phyloP scores from a whole-genome alignment of 345 rosid genomes.

The Linum lewisii region DNA sequence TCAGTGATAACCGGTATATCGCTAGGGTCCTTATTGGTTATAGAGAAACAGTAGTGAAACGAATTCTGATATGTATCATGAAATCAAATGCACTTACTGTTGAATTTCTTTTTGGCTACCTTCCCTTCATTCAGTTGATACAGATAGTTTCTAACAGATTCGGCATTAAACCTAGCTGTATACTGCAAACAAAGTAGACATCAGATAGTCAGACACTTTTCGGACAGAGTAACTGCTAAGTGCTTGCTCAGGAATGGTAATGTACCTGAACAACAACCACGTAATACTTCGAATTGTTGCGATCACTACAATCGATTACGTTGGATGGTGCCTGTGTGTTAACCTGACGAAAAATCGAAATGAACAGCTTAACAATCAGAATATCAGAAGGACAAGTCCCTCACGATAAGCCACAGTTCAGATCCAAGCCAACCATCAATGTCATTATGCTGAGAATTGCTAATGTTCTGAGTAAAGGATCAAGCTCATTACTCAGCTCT shows the following conservation, averaged over 20 bases:
- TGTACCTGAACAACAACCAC: conserved; percentile 77
- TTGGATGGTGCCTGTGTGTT: conserved; percentile 68
- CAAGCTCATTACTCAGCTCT: too few species aligned
- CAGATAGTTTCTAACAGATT: conserved; percentile 59
- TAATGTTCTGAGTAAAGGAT: too few species aligned
- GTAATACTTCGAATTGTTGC: conserved; percentile 72
- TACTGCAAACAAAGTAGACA: conserved; percentile 36
- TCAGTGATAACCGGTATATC: too few species aligned
- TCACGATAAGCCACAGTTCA: too few species aligned
- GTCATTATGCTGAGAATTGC: too few species aligned
- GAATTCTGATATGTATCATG: background rate
- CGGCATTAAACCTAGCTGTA: conserved; percentile 76
- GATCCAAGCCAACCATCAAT: too few species aligned
- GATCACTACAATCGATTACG: conserved; percentile 61
- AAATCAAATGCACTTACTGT: conserved; percentile 39
- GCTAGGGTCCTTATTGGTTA: too few species aligned
- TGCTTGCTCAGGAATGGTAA: background rate
- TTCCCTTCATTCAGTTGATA: conserved; percentile 57
- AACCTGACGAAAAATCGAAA: conserved; percentile 35
- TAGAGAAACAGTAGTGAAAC: too few species aligned
- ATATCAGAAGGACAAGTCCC: background rate
- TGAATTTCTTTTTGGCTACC: conserved; percentile 74
- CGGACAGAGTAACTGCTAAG: conserved; percentile 4
- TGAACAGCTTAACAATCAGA: conserved; percentile 8
- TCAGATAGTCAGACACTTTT: conserved; percentile 4